Evolutionary conservation across 805 yeast species (phyloP), one percentile per base, ranked within the genome.

Genomic region (Candida palmyrensis): DNA sequence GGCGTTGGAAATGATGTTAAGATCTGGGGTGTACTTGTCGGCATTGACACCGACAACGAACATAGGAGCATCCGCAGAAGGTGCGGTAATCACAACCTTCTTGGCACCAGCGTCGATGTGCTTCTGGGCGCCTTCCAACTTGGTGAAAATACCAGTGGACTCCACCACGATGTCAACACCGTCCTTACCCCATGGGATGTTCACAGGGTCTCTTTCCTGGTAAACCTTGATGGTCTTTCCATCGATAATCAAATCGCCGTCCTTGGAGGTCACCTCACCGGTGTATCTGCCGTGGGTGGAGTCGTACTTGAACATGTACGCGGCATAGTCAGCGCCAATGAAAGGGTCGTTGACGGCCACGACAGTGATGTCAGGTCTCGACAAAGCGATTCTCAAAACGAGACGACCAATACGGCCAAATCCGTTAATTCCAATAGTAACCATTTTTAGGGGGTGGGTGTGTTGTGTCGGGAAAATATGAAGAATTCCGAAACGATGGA

Each of bases 221-320:
- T 45, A 52, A 12, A 56, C 61, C 41, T 43, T 39, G 45, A 56
- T 49, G 33, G 38, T 38, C 37, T 50, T 41, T 30, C 56, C 59
- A 47, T 49, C 59, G 39, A 56, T 48, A 39, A 53, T 43, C 43
- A 56, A 42, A 19, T 32, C 35, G 29, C 38, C 41, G 25, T 44
- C 57, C 36, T 49, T 50, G 27, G 47, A 32, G 37, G 40, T 37
- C 26, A 56, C 60, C 40, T 53, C 58, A 36, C 59, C 60, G 24
- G 40, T 35, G 51, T 43, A 56, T 39, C 45, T 42, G 38, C 62
- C 59, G 49, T 56, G 62, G 43, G 62, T 56, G 38, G 62, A 56
- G 47, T 56, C 62, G 46, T 56, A 56, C 45, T 56, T 54, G 51
- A 56, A 56, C 62, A 56, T 56, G 52, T 56, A 56, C 23, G 62